Evolutionary conservation across 2,329 filamentous ascomycete genomes (phyloP).

Genomic region (Alternaria sp.): DNA sequence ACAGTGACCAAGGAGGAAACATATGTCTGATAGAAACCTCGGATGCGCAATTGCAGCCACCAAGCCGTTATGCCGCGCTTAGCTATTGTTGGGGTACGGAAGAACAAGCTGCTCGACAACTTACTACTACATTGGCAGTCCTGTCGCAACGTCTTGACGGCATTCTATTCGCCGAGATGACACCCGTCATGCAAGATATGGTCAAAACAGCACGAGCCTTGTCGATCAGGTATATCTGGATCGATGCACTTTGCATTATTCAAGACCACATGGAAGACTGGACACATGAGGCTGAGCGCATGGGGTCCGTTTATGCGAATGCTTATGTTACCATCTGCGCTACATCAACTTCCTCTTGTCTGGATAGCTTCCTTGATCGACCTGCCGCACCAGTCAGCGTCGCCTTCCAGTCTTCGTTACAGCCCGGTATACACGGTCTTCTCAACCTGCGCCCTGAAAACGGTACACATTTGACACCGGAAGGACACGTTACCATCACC

Average conservation of each 20-base stretch:
- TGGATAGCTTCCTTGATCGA: not conserved
- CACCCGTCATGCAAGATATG: not conserved
- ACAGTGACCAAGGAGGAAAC: not conserved
- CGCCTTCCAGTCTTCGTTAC: not conserved
- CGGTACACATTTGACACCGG: accelerated
- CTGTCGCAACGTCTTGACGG: not conserved
- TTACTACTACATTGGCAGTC: not conserved
- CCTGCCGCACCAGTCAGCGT: not conserved
- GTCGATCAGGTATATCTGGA: not conserved
- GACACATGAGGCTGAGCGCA: not conserved
- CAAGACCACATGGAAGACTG: not conserved
- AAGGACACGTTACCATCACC: too few relatives aligned
- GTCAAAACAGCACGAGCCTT: not conserved
- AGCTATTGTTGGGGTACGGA: not conserved
- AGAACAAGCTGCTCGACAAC: not conserved
- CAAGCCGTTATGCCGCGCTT: not conserved
- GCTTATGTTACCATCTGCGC: not conserved
- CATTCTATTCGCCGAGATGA: not conserved
- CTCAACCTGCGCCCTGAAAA: not conserved
- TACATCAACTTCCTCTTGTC: not conserved
- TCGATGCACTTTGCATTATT: not conserved
- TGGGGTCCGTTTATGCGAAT: not conserved
- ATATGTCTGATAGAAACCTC: not conserved
- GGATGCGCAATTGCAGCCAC: not conserved
- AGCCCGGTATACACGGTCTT: not conserved